Conservation (phyloP, 768 basidiomycete species). For the Mycena capillaripes region DNA sequence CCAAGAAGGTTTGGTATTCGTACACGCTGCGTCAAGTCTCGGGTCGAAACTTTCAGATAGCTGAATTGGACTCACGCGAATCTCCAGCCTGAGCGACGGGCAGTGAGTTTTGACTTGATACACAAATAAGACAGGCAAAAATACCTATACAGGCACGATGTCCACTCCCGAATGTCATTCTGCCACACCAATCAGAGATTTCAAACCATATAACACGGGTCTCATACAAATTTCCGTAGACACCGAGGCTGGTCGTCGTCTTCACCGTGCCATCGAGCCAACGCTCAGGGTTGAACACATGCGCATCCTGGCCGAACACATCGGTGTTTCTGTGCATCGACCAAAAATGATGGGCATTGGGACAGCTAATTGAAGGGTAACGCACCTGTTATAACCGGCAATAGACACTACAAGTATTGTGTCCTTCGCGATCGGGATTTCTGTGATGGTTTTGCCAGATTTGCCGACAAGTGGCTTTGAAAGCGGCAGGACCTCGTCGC, state of each 20-base stretch:
- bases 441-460: conserved; percentile 57
- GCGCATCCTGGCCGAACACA: conserved; percentile 71
- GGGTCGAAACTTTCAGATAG: background rate
- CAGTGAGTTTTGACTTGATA: background rate
- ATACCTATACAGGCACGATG: conserved; percentile 57
- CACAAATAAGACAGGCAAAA: background rate
- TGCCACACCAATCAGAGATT: conserved; percentile 25
- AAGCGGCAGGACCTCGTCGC: conserved; percentile 73
- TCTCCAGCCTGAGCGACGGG: conserved; percentile 54
- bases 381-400: conserved; percentile 65
- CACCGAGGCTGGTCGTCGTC: conserved; percentile 58
- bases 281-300: conserved; percentile 67
- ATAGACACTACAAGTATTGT: conserved; percentile 67
- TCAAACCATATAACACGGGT: background rate
- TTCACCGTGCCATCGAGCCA: conserved; percentile 59
- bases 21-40: conserved; percentile 45
- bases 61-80: conserved; percentile 48
- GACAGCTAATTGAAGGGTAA: conserved; percentile 31
- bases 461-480: conserved; percentile 63
- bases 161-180: conserved; percentile 64
- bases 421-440: conserved; percentile 65
- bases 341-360: background rate
- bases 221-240: conserved; percentile 63
- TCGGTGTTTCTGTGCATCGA: conserved; percentile 54
- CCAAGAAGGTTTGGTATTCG: conserved; percentile 70